phyloP scores from a whole-genome alignment of 257 asterid species.

The Fraxinus cuspidata region DNA sequence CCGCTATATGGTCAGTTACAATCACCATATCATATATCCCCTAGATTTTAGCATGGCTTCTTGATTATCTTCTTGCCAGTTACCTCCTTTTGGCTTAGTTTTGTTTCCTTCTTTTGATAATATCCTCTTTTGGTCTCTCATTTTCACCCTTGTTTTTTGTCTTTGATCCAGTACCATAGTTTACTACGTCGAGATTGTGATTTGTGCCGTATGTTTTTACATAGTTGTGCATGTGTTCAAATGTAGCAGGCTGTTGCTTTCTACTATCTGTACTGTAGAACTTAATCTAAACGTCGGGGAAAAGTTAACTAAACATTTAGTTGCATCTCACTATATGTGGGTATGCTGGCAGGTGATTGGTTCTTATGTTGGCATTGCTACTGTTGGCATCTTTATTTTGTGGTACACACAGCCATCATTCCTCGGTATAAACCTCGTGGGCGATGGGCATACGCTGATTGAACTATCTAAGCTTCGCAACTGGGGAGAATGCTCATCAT shows the following conservation, averaged over 20 bases:
- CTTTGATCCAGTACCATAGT: no score
- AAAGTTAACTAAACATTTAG: not conserved
- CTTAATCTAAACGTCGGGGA: not conserved
- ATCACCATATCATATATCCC: not conserved
- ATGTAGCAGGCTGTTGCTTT: no score
- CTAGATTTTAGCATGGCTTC: not conserved
- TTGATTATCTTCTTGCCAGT: not conserved
- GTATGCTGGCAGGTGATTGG: slow-evolving; percentile 68
- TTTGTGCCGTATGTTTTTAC: no score
- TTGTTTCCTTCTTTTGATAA: not conserved
- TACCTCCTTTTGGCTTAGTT: not conserved
- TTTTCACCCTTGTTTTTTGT: no score
- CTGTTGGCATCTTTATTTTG: slow-evolving; percentile 78
- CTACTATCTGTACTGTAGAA: not conserved
- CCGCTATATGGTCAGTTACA: slow-evolving; percentile 66
- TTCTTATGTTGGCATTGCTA: slow-evolving; percentile 79
- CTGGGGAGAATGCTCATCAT: slow-evolving; percentile 87
- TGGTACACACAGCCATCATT: slow-evolving; percentile 90
- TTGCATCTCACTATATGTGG: slow-evolving; percentile 1
- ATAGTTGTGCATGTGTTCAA: no score
- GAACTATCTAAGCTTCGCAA: slow-evolving; percentile 74
- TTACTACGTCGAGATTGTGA: no score
- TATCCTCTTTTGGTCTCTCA: not conserved
- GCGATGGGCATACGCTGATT: slow-evolving; percentile 81
- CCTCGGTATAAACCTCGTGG: slow-evolving; percentile 59